Evolutionary conservation across 2,329 filamentous ascomycete species (phyloP).

Genomic region (Pseudonectria buxi): DNA sequence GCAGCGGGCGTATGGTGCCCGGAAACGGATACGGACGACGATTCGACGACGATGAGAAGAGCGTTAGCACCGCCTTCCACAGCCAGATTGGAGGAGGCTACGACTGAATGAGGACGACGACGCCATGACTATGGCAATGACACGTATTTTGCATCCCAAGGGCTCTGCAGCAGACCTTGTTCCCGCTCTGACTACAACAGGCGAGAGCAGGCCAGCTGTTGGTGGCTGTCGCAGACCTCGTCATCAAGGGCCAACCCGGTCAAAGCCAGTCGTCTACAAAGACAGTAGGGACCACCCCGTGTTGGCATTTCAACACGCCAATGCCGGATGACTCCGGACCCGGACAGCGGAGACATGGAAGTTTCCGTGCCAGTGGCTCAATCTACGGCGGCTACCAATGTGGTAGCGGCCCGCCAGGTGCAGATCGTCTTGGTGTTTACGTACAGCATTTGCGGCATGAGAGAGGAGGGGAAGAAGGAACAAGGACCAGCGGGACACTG

Average conservation of each 20-base stretch:
- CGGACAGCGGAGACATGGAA: constrained; percentile 13
- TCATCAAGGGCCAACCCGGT: constrained; percentile 15
- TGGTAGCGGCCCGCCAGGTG: constrained; percentile 19
- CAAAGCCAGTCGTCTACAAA: constrained; percentile 10
- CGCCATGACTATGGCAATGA: constrained; percentile 22
- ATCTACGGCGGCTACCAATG: constrained; percentile 14
- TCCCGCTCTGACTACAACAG: constrained; percentile 13
- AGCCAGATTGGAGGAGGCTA: constrained; percentile 74
- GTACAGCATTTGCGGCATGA: constrained; percentile 15
- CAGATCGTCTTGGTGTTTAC: constrained; percentile 24
- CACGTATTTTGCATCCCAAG: constrained; percentile 21
- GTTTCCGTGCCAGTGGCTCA: constrained; percentile 14
- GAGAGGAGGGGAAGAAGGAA: constrained; percentile 1
- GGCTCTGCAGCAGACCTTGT: constrained; percentile 19
- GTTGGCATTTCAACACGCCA: constrained; percentile 15
- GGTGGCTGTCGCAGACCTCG: constrained; percentile 17
- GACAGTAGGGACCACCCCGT: constrained; percentile 16
- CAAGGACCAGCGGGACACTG: neutral
- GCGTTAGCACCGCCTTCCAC: constrained; percentile 91
- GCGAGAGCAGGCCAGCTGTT: constrained; percentile 11
- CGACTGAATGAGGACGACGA: constrained; percentile 36
- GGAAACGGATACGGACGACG: constrained; percentile 63
- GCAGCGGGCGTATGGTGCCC: constrained; percentile 61
- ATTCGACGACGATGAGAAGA: constrained; percentile 90
- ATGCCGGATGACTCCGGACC: constrained; percentile 13